phyloP scores from a whole-genome alignment of 768 basidiomycete genomes.

The Lactifluus piperatus region DNA sequence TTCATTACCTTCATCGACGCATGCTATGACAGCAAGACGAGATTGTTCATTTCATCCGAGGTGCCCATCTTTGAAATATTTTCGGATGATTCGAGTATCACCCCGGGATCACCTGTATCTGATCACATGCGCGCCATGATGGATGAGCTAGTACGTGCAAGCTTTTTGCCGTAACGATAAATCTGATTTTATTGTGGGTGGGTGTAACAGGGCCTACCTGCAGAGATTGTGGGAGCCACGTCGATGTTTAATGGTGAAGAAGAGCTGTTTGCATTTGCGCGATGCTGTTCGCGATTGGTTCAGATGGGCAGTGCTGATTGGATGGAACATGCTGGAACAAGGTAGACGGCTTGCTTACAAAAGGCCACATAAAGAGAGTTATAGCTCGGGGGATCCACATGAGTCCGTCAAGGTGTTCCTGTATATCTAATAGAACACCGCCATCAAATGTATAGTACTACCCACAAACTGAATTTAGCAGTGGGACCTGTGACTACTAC shows the following conservation, averaged over 20 bases:
- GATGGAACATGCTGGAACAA: constrained; percentile 40
- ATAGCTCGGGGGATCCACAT: too few species aligned
- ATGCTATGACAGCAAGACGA: constrained; percentile 92
- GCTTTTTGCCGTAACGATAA: neutral
- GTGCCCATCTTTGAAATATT: constrained; percentile 89
- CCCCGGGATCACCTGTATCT: constrained; percentile 38
- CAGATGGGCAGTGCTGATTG: constrained; percentile 91
- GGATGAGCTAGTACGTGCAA: constrained; percentile 77
- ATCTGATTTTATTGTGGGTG: neutral
- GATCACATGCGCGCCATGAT: constrained; percentile 90
- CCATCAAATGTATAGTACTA: too few species aligned
- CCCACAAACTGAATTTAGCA: too few species aligned
- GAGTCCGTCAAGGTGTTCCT: too few species aligned
- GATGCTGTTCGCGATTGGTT: constrained; percentile 80
- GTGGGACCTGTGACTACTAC: too few species aligned
- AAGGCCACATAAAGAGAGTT: too few species aligned
- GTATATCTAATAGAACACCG: too few species aligned
- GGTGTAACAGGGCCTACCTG: constrained; percentile 57
- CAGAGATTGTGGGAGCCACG: constrained; percentile 66
- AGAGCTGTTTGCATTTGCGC: constrained; percentile 93
- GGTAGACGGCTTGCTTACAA: neutral
- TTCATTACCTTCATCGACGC: constrained; percentile 99
- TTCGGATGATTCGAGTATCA: constrained; percentile 48
- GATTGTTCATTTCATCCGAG: constrained; percentile 86
- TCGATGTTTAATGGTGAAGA: constrained; percentile 96